Conservation (phyloP, 1,139 yeast species). For the Lodderomyces pseudojiufengensis region DNA sequence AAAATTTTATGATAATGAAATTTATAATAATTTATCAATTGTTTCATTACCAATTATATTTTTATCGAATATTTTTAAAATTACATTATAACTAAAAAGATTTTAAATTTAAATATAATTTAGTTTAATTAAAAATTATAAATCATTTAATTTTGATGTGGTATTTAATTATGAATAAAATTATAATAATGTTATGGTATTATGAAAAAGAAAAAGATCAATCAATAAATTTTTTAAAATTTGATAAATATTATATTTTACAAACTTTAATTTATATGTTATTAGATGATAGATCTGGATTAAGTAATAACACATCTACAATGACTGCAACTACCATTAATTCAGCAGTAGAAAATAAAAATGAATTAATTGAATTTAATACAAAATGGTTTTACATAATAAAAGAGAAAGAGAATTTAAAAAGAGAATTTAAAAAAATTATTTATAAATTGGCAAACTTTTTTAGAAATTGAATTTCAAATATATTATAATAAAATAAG, state of each 20-base stretch:
- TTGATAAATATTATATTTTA: slow-evolving; percentile 26
- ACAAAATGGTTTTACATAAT: slow-evolving; percentile 27
- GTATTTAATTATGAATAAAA: slow-evolving; percentile 36
- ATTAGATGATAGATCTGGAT: slow-evolving; percentile 13
- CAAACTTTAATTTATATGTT: slow-evolving; percentile 28
- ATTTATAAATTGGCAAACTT: slow-evolving; percentile 25
- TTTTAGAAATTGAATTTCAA: slow-evolving; percentile 11
- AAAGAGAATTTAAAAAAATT: slow-evolving; percentile 23
- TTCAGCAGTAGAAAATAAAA: background rate
- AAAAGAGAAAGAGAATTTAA: slow-evolving; percentile 22
- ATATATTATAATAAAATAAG: too few species aligned
- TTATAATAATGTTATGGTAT: slow-evolving; percentile 23
- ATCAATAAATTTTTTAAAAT: too few species aligned
- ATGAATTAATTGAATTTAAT: slow-evolving; percentile 20
- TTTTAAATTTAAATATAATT: slow-evolving; percentile 15
- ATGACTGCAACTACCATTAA: background rate
- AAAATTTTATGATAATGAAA: slow-evolving; percentile 20
- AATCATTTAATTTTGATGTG: slow-evolving; percentile 32
- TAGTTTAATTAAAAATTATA: slow-evolving; percentile 17
- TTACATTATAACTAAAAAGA: slow-evolving; percentile 12
- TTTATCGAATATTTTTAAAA: slow-evolving; percentile 13
- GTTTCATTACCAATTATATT: slow-evolving; percentile 45
- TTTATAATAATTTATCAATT: slow-evolving; percentile 42
- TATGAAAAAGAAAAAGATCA: slow-evolving; percentile 9
- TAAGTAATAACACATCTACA: slow-evolving; percentile 2